Base-by-base conservation (phyloP, 352 stramenopile species). In the Aphanomyces invadans region DNA sequence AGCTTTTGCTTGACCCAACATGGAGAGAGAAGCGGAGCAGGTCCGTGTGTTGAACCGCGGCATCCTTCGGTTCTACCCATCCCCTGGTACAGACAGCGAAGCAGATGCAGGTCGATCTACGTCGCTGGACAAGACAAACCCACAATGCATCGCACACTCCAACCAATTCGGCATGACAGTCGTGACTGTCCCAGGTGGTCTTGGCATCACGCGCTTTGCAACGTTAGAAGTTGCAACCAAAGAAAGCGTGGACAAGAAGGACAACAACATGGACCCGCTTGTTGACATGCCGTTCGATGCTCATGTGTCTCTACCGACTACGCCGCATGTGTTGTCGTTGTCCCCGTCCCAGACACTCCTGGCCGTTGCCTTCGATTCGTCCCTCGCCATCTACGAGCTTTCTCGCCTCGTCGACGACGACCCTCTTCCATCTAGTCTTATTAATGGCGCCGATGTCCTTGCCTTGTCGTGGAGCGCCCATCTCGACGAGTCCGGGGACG, bases 41-140 rank as follows among this genome's bases (percentile, higher is more conserved):
- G 83, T 91, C 56, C 83, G 83, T 73, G 80, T 91, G 75, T 63
- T 91, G 55, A 79, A 88, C 59, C 78, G 77, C 21, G 83, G 83
- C 23, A 77, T 79, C 45, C 70, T 87, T 56, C 72, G 71, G 60
- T 54, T 80, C 5, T 66, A 56, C 63, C n/a, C 81, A 79, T 70
- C 59, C 72, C 46, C 73, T 73, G 60, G 63, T 71, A 25, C 44
- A 70, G 23, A 71, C 53, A n/a, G 69, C 72, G 19, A 32, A 29
- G 15, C 49, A 29, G 49, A 57, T 57, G 49, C 49, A 7, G 7
- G 9, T n/a, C 49, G 9, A 62, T 44, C 55, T 49, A 62, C 57
- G 76, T 87, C 61, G 49, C 59, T 65, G 44, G 62, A 63, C 2
- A 72, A 76, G 33, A 57, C 23, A n/a, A 78, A 73, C 36, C 67